A percentile compares a stretch with the other conserved stretches of the same genome.
Evolutionary conservation across 148 eudicot species (phyloP).

Genomic region (Agrostemma githago): DNA sequence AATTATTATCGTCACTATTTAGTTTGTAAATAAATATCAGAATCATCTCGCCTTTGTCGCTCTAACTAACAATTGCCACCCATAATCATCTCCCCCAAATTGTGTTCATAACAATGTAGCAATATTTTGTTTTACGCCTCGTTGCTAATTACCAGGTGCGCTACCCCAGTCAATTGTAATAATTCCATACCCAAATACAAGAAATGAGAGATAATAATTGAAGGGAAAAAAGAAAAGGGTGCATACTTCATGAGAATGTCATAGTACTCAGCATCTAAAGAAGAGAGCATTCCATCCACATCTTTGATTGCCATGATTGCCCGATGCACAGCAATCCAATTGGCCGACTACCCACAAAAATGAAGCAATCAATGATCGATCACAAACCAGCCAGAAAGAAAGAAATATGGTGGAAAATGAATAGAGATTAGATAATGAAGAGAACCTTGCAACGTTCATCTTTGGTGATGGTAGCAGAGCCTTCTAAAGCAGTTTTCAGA

Average conservation of each 20-base stretch:
- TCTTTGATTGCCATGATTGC: conserved; percentile 95
- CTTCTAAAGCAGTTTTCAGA: conserved; percentile 92
- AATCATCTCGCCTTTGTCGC: background rate
- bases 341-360: conserved; percentile 65
- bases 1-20: background rate
- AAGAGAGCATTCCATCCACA: conserved; percentile 76
- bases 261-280: conserved; percentile 87
- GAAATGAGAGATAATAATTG: background rate
- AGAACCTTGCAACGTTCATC: conserved; percentile 88
- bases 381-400: conserved; percentile 4
- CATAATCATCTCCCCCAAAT: background rate
- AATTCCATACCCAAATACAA: background rate
- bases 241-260: conserved; percentile 96
- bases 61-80: background rate
- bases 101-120: background rate
- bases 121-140: background rate
- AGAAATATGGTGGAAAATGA: background rate
- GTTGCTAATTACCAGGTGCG: background rate
- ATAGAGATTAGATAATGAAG: background rate
- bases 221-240: background rate
- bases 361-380: conserved; percentile 1
- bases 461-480: conserved; percentile 65
- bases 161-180: too few species aligned
- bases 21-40: background rate
- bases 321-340: conserved; percentile 93